A percentile compares a stretch with the other conserved stretches of the same genome.
These are phyloP conservation scores for Trametes maxima DNA, from an alignment of 768 basidiomycete species.

Conservation along the genomic window DNA sequence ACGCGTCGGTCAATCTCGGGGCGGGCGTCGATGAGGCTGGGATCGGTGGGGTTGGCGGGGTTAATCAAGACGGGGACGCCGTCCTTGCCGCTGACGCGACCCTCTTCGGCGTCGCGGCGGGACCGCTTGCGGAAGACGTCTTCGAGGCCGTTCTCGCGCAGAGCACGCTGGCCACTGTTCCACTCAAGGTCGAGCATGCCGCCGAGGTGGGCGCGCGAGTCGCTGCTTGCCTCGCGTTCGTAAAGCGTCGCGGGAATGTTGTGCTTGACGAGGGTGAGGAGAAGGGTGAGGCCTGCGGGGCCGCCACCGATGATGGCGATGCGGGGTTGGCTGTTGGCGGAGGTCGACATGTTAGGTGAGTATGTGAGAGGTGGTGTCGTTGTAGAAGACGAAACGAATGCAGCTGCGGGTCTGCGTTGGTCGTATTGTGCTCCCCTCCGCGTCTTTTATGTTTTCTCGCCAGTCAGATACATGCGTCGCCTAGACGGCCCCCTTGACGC, in stretches of 20 bases:
- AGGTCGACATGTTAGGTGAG: slow-evolving; percentile 43
- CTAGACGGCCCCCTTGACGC: no score
- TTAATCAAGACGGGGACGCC: neutral
- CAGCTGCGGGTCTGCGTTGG: no score
- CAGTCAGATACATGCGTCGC: no score
- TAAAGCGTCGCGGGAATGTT: slow-evolving; percentile 10
- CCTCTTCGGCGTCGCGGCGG: slow-evolving; percentile 9
- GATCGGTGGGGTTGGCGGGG: neutral
- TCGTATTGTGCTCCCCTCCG: no score
- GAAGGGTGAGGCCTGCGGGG: slow-evolving; percentile 2
- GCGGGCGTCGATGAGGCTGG: neutral
- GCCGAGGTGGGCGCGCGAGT: slow-evolving; percentile 7
- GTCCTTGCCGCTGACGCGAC: neutral
- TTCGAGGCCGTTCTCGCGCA: slow-evolving; percentile 17
- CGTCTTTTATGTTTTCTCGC: no score
- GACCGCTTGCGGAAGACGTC: neutral
- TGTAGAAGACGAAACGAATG: no score
- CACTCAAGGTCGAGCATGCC: slow-evolving; percentile 15
- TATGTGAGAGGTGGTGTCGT: slow-evolving; percentile 17
- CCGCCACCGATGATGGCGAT: slow-evolving; percentile 16
- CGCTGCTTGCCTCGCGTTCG: slow-evolving; percentile 3
- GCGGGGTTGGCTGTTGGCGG: slow-evolving; percentile 38
- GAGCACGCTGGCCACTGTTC: slow-evolving; percentile 8
- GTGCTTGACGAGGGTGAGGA: slow-evolving; percentile 11
- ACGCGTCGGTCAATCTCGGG: slow-evolving; percentile 12